A percentile compares a stretch with the other conserved stretches of the same genome.
phyloP scores from a whole-genome alignment of 2,329 filamentous ascomycete genomes.

The Fusarium zealandicum region DNA sequence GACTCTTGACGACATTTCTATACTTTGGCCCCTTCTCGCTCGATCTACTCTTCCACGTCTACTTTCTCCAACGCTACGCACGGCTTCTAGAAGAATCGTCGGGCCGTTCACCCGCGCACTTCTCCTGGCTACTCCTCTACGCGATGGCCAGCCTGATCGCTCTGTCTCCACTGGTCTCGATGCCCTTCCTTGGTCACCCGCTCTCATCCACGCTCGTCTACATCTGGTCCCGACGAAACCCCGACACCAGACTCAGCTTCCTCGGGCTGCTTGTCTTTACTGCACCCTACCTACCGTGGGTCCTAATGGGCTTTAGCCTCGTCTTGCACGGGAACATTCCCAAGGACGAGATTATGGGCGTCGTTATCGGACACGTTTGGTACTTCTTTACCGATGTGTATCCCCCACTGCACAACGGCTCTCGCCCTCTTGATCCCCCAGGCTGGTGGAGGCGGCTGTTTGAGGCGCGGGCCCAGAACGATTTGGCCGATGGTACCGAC shows the following conservation, averaged over 20 bases:
- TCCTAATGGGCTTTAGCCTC: slow-evolving; percentile 89
- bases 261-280: slow-evolving; percentile 89
- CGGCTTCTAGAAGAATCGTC: slow-evolving; percentile 94
- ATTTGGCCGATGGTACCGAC: slow-evolving; percentile 63
- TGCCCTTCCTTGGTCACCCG: slow-evolving; percentile 93
- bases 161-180: slow-evolving; percentile 85
- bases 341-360: slow-evolving; percentile 95
- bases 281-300: slow-evolving; percentile 95
- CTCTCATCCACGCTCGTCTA: slow-evolving; percentile 94
- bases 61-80: slow-evolving; percentile 96
- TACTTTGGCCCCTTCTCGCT: slow-evolving; percentile 96
- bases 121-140: slow-evolving; percentile 93
- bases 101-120: slow-evolving; percentile 89
- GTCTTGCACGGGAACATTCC: slow-evolving; percentile 89
- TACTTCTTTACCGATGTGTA: slow-evolving; percentile 99
- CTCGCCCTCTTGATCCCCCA: slow-evolving; percentile 87
- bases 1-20: slow-evolving; percentile 92
- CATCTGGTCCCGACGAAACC: slow-evolving; percentile 96
- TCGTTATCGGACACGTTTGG: slow-evolving; percentile 94
- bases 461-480: slow-evolving; percentile 61
- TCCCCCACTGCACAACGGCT: slow-evolving; percentile 85
- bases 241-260: slow-evolving; percentile 88
- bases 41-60: slow-evolving; percentile 96
- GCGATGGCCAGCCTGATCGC: slow-evolving; percentile 79
- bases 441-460: slow-evolving; percentile 89